These are phyloP conservation scores for Moesziomyces sp. DNA, from an alignment of 1,284 basidiomycete genomes.

Conservation along the genomic window DNA sequence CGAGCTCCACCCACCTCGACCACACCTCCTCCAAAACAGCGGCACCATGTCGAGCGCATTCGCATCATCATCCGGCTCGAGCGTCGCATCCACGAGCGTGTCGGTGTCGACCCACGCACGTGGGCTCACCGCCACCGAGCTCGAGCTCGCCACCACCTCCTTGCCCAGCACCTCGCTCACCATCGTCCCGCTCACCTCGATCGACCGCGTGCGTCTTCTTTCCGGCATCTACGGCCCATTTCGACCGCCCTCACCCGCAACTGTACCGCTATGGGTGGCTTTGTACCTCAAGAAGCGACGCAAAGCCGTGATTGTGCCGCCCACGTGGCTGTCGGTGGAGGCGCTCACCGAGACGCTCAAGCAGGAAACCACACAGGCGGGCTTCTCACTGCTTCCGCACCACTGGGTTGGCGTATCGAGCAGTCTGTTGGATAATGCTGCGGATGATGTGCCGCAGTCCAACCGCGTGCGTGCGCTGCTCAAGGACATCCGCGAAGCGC, in stretches of 20 bases:
- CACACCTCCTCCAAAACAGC: neutral
- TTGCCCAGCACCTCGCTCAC: constrained; percentile 44
- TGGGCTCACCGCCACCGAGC: constrained; percentile 21
- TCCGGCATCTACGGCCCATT: constrained; percentile 81
- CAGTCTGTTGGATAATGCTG: constrained; percentile 70
- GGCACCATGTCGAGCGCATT: constrained; percentile 14
- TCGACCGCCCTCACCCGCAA: constrained; percentile 81
- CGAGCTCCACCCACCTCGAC: neutral
- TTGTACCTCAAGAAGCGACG: constrained; percentile 90
- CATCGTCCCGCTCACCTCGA: constrained; percentile 60
- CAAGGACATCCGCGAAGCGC: constrained; percentile 91
- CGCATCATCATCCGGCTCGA: constrained; percentile 9
- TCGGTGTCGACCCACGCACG: constrained; percentile 22
- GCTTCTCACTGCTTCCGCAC: constrained; percentile 69
- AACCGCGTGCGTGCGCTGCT: constrained; percentile 84
- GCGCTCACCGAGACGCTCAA: constrained; percentile 73
- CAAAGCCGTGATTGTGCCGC: constrained; percentile 90
- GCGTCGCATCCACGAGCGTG: constrained; percentile 14
- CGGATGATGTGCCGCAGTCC: constrained; percentile 85
- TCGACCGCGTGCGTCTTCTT: constrained; percentile 62
- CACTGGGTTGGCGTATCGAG: constrained; percentile 45
- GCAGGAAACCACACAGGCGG: constrained; percentile 58
- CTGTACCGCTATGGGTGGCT: constrained; percentile 94
- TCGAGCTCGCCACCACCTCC: constrained; percentile 49
- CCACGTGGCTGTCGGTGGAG: constrained; percentile 89